phyloP scores from a whole-genome alignment of 73 alveolate genomes.

The Symbiodinium natans region DNA sequence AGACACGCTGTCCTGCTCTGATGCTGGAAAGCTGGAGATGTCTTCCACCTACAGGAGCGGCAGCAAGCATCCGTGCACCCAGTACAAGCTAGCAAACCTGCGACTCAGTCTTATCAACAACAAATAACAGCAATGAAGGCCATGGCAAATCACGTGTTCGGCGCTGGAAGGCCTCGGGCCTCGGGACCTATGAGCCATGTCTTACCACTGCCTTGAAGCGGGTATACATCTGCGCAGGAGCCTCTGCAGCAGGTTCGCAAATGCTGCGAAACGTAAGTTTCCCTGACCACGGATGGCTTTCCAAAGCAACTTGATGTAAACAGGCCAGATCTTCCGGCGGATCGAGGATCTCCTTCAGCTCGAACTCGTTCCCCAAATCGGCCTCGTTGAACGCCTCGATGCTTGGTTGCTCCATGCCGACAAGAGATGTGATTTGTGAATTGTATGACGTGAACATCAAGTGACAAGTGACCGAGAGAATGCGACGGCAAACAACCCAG shows the following conservation, averaged over 20 bases:
- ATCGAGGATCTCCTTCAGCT: conserved; percentile 28
- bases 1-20: conserved; percentile 28
- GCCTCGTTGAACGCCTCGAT: background rate
- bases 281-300: no score
- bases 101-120: background rate
- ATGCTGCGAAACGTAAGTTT: no score
- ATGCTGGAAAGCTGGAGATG: conserved; percentile 25
- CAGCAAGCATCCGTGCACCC: background rate
- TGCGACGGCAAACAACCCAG: no score
- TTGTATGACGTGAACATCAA: no score
- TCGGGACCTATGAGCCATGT: background rate
- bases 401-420: no score
- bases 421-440: no score
- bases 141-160: background rate
- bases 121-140: background rate
- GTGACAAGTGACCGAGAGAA: no score
- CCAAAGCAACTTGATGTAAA: no score
- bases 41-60: background rate
- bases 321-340: background rate
- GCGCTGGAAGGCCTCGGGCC: background rate
- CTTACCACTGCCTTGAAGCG: conserved; percentile 37
- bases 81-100: background rate
- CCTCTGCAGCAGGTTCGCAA: background rate
- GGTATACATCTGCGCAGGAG: conserved; percentile 46
- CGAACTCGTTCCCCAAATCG: background rate